phyloP scores from a whole-genome alignment of 225 moss, liverwort and hornwort species.

The Lunularia cruciata region DNA sequence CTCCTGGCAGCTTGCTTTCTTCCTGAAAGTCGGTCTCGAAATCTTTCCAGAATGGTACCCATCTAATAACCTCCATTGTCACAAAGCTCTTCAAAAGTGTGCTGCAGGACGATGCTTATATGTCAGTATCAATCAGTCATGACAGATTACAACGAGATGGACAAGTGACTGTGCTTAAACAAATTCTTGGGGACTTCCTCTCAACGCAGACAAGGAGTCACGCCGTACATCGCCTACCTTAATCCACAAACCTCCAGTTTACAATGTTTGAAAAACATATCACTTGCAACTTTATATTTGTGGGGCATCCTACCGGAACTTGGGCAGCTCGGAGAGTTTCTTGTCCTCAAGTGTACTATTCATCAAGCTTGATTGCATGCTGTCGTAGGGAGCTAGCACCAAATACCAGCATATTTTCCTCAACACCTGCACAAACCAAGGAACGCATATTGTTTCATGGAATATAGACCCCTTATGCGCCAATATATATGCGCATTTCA shows the following conservation, averaged over 20 bases:
- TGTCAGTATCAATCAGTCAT: no score
- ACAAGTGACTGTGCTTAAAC: no score
- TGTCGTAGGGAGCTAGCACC: constrained; percentile 88
- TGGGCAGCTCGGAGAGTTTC: constrained; percentile 89
- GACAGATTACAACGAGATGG: no score
- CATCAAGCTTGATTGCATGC: constrained; percentile 95
- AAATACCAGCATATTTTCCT: constrained; percentile 94
- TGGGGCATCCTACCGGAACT: constrained; percentile 74
- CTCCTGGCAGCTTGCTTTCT: constrained; percentile 73
- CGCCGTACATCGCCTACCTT: no score
- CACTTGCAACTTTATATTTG: no score
- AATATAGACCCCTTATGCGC: no score
- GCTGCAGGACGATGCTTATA: constrained; percentile 47
- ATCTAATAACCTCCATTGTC: constrained; percentile 52
- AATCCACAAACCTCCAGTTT: no score
- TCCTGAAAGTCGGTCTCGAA: constrained; percentile 82
- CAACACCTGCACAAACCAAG: constrained; percentile 54
- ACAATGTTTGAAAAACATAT: no score
- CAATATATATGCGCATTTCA: neutral
- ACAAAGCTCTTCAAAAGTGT: constrained; percentile 88
- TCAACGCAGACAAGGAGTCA: no score
- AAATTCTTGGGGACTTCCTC: no score
- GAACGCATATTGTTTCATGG: no score
- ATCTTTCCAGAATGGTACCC: constrained; percentile 68
- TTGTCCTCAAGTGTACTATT: constrained; percentile 93